Evolutionary conservation across 1,284 basidiomycete species (phyloP), one percentile per base, ranked within the genome.

Genomic region (Ganoderma lingzhi): DNA sequence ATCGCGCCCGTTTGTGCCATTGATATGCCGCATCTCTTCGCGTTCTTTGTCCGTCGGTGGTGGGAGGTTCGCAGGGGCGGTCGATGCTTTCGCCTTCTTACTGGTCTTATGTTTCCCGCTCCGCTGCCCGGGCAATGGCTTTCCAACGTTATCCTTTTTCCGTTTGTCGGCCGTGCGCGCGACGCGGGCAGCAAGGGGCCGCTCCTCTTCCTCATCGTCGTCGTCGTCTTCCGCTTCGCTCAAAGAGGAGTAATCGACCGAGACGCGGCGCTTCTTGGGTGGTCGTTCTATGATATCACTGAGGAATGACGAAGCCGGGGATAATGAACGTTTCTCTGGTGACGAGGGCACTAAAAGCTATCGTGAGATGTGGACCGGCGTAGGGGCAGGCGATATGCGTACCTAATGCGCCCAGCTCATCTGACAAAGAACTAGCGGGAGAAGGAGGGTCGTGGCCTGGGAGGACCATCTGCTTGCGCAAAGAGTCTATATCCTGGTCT

Each of bases 391-490:
- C 19, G 28, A 44, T 15, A 44, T 23, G 77, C 79, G 69, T 74
- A 81, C 80, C 79, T 63, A 80, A 74, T n/a, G 80, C 80, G 42
- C 71, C 78, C 23, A 79, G 68, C 15, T 75, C 76, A 42, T 80
- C 79, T 1, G 80, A 78, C 19, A 80, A 72, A 28, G 79, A 80
- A 64, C 85, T 86, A 62, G 85, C 82, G 67, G 82, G 80, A 48
- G 88, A 83, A 42, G 87, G 83, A 19, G 84, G 82, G 4, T 63
- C 51, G 28, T 42, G 42, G 30, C 63, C 37, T 0, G 85, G 84
- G 30, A 85, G 80, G 58, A 83, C 84, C 86, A 96, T 90, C 80
- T 94, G 93, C 76, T 90, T 90, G 69, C 91, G 86, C 66, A 97
- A 80, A 8, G 92, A 92, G 45, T 84, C 78, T 61, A 94, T 87